Percentiles rank a stretch among this genome's conserved stretches.
phyloP scores from a whole-genome alignment of 148 eudicot species.

The Rhododendron williamsianum region DNA sequence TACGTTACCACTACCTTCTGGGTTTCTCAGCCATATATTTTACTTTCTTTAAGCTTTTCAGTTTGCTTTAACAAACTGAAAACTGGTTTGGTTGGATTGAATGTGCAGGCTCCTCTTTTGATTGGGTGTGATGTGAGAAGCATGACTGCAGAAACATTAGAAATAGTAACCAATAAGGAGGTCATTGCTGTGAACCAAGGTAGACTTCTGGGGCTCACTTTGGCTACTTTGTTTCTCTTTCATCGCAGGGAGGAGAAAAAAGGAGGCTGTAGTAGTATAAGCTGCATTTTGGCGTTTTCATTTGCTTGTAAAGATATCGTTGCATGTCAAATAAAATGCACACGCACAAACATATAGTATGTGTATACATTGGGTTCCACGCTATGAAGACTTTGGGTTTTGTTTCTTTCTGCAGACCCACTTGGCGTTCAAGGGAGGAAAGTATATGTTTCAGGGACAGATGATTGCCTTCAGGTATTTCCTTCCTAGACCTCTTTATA shows the following conservation, averaged over 20 bases:
- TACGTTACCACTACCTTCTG: not conserved
- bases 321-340: not conserved
- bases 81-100: conserved; percentile 11
- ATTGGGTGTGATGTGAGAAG: conserved; percentile 93
- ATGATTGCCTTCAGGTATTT: conserved; percentile 76
- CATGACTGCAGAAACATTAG: conserved; percentile 71
- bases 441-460: conserved; percentile 49
- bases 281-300: not conserved
- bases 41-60: not conserved
- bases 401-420: conserved; percentile 41
- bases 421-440: conserved; percentile 98
- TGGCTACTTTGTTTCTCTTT: not conserved
- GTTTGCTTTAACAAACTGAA: not conserved
- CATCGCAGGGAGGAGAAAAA: not conserved
- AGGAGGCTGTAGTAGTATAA: not conserved
- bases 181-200: conserved; percentile 95
- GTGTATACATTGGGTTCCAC: not conserved
- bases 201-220: conserved; percentile 17
- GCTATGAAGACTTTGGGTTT: not conserved
- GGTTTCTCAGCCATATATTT: not conserved
- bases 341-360: not conserved
- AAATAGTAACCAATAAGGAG: conserved; percentile 69
- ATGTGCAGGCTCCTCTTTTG: conserved; percentile 76
- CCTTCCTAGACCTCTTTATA: conserved; percentile 3
- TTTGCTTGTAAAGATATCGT: conserved; percentile 1